Percentiles rank a stretch among this genome's conserved stretches.
Evolutionary conservation across 139 green algal species (phyloP).

Genomic region (Deuterostichococcus epilithicus): DNA sequence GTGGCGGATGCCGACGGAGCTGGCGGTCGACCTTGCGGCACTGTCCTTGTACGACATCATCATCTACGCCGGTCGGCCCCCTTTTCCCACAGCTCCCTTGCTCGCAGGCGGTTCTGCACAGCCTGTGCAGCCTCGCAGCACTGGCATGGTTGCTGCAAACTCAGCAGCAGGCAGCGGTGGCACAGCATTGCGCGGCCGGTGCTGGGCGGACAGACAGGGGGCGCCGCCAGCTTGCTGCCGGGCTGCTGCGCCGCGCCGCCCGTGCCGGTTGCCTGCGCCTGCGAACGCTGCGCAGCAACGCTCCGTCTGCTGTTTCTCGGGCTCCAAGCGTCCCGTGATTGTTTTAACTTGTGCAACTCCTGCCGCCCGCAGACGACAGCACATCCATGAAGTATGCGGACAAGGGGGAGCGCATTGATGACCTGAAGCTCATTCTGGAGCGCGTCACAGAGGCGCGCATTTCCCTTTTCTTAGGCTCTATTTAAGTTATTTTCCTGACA

Average conservation of each 20-base stretch:
- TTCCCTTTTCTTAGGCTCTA: no score
- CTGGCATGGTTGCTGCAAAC: background rate
- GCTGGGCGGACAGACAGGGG: no score
- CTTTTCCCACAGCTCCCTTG: no score
- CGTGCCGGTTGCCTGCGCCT: no score
- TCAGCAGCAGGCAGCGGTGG: no score
- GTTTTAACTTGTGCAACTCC: background rate
- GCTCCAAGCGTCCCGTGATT: background rate
- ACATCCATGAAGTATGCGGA: constrained; percentile 25
- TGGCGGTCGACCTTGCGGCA: constrained; percentile 1
- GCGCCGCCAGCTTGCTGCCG: no score
- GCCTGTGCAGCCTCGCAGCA: background rate
- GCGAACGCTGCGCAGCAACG: background rate
- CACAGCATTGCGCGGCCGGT: no score
- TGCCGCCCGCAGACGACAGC: constrained; percentile 6
- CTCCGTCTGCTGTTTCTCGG: background rate
- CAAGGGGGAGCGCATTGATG: constrained; percentile 12
- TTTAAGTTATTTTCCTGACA: no score
- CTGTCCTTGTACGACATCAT: background rate
- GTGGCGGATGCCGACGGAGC: background rate
- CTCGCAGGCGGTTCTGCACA: background rate
- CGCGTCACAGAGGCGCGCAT: constrained; percentile 5
- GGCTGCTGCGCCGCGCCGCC: no score
- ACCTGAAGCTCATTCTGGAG: constrained; percentile 21
- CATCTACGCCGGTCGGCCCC: background rate